A percentile compares a stretch with the other conserved stretches of the same genome.
Evolutionary conservation across 2,329 filamentous ascomycete species (phyloP).

Genomic region (Fusarium sp.): DNA sequence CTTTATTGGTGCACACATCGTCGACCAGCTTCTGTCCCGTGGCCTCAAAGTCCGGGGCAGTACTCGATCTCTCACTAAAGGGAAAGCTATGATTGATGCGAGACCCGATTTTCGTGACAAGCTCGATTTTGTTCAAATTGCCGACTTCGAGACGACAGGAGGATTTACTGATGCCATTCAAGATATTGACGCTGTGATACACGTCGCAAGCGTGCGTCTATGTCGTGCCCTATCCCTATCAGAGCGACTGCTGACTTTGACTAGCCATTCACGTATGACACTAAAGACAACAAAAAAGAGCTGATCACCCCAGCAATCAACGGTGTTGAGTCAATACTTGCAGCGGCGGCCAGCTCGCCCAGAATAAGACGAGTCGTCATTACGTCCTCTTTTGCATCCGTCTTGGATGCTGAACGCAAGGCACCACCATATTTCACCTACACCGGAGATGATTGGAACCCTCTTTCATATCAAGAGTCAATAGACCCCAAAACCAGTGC

Average conservation of each 20-base stretch:
- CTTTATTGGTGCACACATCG: slow-evolving; percentile 54
- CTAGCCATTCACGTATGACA: slow-evolving; percentile 60
- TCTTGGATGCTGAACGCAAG: slow-evolving; percentile 65
- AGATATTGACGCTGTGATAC: slow-evolving; percentile 59
- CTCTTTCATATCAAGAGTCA: slow-evolving; percentile 65
- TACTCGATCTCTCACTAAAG: slow-evolving; percentile 50
- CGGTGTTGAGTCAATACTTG: slow-evolving; percentile 59
- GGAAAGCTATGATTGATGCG: slow-evolving; percentile 54
- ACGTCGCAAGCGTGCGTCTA: slow-evolving; percentile 58
- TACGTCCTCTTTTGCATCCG: slow-evolving; percentile 77
- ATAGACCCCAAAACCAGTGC: slow-evolving; percentile 55
- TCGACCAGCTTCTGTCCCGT: slow-evolving; percentile 49
- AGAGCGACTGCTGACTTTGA: background rate
- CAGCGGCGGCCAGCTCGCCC: slow-evolving; percentile 44
- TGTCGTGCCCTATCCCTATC: no score
- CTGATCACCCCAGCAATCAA: slow-evolving; percentile 62
- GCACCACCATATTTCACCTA: slow-evolving; percentile 61
- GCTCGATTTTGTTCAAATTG: slow-evolving; percentile 59
- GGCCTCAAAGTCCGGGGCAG: slow-evolving; percentile 52
- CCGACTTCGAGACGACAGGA: slow-evolving; percentile 57
- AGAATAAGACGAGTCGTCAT: slow-evolving; percentile 59
- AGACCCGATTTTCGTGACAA: slow-evolving; percentile 52
- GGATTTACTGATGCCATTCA: slow-evolving; percentile 56
- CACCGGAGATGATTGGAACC: slow-evolving; percentile 69
- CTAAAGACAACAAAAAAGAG: slow-evolving; percentile 60